phyloP scores from a whole-genome alignment of 1,284 basidiomycete species.

The Ustilago cynodontis region DNA sequence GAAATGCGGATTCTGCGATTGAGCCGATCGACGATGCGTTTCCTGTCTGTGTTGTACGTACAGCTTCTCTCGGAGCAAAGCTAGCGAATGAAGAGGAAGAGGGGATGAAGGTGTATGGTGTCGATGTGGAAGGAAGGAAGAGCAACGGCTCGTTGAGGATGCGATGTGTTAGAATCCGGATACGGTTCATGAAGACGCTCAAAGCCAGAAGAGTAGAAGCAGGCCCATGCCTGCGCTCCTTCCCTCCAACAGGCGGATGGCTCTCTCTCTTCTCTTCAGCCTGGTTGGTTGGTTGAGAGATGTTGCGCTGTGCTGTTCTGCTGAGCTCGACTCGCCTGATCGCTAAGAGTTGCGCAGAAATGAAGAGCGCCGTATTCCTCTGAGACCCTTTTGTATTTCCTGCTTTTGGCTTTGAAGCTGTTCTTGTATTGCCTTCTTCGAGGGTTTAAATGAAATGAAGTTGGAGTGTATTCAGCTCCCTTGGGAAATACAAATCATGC shows the following conservation, averaged over 20 bases:
- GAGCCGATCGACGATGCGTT: background rate
- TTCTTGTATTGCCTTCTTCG: background rate
- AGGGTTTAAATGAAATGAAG: background rate
- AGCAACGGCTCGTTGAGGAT: conserved; percentile 26
- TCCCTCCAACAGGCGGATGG: background rate
- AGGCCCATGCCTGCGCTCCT: conserved; percentile 23
- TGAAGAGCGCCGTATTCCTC: background rate
- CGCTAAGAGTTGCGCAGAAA: background rate
- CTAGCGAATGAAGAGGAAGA: conserved; percentile 5
- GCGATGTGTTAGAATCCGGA: conserved; percentile 30
- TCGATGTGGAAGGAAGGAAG: conserved; percentile 11
- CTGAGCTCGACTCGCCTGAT: conserved; percentile 2
- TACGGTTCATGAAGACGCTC: conserved; percentile 24
- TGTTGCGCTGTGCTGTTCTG: conserved; percentile 1
- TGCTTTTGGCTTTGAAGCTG: background rate
- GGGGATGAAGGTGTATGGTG: conserved; percentile 4
- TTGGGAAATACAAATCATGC: background rate
- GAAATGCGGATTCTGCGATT: background rate
- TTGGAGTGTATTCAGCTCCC: background rate
- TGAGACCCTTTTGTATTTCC: conserved; percentile 3
- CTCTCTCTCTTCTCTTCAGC: conserved; percentile 7
- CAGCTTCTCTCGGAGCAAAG: conserved; percentile 25
- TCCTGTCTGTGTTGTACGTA: conserved; percentile 12
- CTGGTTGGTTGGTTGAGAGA: conserved; percentile 25
- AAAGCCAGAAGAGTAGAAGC: background rate